These are phyloP conservation scores for Ustilago tritici DNA, from an alignment of 1,284 basidiomycete genomes.

Conservation along the genomic window DNA sequence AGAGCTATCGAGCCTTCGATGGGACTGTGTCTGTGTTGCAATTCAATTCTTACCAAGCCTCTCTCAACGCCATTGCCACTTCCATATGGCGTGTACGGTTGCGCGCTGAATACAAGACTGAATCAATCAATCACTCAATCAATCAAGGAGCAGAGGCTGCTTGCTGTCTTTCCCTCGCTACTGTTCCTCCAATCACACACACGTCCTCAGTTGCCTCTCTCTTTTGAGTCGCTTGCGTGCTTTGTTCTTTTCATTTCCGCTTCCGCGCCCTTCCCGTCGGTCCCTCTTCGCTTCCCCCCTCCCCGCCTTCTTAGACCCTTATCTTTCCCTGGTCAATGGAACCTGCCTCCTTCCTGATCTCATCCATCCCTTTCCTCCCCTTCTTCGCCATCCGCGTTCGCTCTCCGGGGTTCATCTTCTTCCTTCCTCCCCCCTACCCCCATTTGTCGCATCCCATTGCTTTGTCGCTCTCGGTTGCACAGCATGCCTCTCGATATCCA, in stretches of 20 bases:
- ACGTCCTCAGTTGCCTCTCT: not conserved
- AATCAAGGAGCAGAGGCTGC: not conserved
- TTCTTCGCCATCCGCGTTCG: not conserved
- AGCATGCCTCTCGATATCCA: slow-evolving; percentile 45
- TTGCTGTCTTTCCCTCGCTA: too few species aligned
- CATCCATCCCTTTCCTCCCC: not conserved
- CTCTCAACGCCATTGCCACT: not conserved
- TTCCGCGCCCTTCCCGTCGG: not conserved
- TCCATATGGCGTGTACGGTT: not conserved
- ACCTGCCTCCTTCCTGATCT: not conserved
- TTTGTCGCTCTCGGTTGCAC: not conserved
- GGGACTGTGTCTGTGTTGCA: not conserved
- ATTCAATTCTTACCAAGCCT: not conserved
- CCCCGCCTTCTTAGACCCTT: slow-evolving; percentile 8
- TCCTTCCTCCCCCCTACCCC: not conserved
- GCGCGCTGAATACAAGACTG: too few species aligned
- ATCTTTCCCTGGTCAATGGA: not conserved
- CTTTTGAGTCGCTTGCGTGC: slow-evolving; percentile 12
- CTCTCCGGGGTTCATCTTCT: not conserved
- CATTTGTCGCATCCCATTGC: not conserved
- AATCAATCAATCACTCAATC: not conserved
- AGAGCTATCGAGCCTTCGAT: not conserved
- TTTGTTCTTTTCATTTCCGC: slow-evolving; percentile 8
- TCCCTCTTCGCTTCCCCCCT: slow-evolving; percentile 1
- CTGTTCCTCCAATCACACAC: not conserved